A percentile compares a stretch with the other conserved stretches of the same genome.
These are phyloP conservation scores for Persicaria tinctoria DNA, from an alignment of 148 eudicot species.

Conservation along the genomic window DNA sequence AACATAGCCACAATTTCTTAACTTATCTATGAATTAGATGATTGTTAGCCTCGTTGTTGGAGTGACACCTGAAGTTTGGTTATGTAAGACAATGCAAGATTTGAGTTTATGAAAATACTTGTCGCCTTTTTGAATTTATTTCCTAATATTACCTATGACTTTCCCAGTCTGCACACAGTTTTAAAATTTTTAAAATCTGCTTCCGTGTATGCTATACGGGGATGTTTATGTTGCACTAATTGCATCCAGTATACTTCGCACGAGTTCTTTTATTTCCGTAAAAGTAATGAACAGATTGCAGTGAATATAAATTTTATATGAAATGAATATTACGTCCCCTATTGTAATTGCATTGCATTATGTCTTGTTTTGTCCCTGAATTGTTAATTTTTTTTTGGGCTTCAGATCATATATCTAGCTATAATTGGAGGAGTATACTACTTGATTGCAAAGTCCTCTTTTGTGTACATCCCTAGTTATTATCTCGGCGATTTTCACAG, in stretches of 20 bases:
- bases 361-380: background rate
- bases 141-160: background rate
- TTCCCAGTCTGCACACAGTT: background rate
- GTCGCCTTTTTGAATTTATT: background rate
- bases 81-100: background rate
- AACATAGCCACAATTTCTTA: background rate
- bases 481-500: slow-evolving; percentile 81
- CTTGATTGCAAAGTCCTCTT: slow-evolving; percentile 58
- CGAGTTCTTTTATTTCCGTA: background rate
- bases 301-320: background rate
- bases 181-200: background rate
- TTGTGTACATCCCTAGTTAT: slow-evolving; percentile 79
- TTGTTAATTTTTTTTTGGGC: slow-evolving; percentile 15
- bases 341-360: background rate
- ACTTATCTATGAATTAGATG: background rate
- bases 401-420: slow-evolving; percentile 76
- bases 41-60: background rate
- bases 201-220: background rate
- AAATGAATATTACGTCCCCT: background rate
- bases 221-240: background rate
- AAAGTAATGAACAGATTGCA: background rate
- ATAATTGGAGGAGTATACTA: slow-evolving; percentile 70
- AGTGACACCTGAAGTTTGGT: background rate
- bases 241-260: background rate
- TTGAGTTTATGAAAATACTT: background rate